Base-by-base conservation (phyloP, 140 eudicot genomes). In the Flaveria floridana region DNA sequence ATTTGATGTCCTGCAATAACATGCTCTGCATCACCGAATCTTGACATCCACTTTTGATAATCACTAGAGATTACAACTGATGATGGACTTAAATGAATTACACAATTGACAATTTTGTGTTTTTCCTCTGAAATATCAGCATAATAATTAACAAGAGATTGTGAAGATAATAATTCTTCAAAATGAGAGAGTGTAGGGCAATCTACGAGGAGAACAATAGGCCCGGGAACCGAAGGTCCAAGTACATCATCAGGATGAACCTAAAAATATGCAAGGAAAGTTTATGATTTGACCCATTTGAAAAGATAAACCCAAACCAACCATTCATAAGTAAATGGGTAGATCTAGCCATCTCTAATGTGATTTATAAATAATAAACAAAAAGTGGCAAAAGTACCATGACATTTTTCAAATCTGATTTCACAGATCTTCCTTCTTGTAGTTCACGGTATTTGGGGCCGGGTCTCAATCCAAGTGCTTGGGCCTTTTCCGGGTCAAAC, bases 201-300 rank as follows among this genome's bases (percentile, higher is more conserved):
- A 82, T 93, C 98, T 42, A 90, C 89, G 53, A 93, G 81, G 44
- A 88, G 78, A 67, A 89, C 91, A 13, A 87, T 77, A 20, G 98
- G 97, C 8, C 98, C 98, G 2, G 91, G 93, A 68, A 93, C 70
- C 0, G 97, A 80, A 61, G 98, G 96, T 12, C 85, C 98, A 71
- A 92, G 55, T 16, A 89, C 96, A 74, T 92, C 91, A 67, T 87
- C 80, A 15, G 97, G 98, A 58, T 93, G 96, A 76, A 93, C 90
- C 98, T 93, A 73, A 78, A 68, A 26, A 51, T 30, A 47, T 58
- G 44, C 23, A 65, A 65, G n/a, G 0, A 4, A 25, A 67, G 28
- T 53, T 57, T 53, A 53, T 16, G 12, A 71, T 53, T 71, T 39
- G 37, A 34, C 55, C 65, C 12, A 10, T 53, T 30, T n/a, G 52